These are phyloP conservation scores for Seminavis robusta DNA, from an alignment of 108 stramenopile genomes.

Conservation along the genomic window DNA sequence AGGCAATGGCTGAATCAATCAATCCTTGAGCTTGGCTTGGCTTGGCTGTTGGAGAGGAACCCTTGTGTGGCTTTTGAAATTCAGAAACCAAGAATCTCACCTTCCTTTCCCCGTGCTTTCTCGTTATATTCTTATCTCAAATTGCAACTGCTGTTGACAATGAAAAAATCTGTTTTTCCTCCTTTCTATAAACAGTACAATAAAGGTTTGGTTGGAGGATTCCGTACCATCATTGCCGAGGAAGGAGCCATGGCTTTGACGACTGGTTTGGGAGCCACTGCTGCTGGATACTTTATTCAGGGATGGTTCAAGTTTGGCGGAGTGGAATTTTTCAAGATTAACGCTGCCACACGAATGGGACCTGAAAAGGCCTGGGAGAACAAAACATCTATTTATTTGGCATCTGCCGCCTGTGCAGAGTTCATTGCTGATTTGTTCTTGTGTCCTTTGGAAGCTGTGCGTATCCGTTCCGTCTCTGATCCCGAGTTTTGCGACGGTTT, in stretches of 20 bases:
- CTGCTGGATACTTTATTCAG: conserved; percentile 96
- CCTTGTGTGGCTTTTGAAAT: background rate
- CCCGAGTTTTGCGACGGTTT: conserved; percentile 90
- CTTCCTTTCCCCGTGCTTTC: too few species aligned
- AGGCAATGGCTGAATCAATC: too few species aligned
- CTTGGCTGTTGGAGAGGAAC: background rate
- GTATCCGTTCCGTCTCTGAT: conserved; percentile 95
- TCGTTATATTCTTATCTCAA: background rate
- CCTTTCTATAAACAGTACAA: conserved; percentile 64
- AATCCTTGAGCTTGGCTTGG: too few species aligned
- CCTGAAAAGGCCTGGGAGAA: conserved; percentile 93
- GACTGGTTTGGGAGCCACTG: conserved; percentile 97
- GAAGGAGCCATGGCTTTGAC: conserved; percentile 94
- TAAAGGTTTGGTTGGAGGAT: conserved; percentile 89
- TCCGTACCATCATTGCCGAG: conserved; percentile 83
- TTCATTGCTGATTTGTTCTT: conserved; percentile 97
- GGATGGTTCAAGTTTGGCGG: conserved; percentile 99
- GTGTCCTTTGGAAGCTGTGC: conserved; percentile 97
- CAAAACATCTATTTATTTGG: conserved; percentile 93
- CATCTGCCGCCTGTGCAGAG: conserved; percentile 90
- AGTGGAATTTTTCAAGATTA: conserved; percentile 97
- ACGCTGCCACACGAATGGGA: conserved; percentile 77
- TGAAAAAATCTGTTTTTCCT: conserved; percentile 9
- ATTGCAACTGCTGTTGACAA: background rate
- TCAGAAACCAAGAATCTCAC: background rate